These are phyloP conservation scores for Blepharisma undulans DNA, from an alignment of 169 alveolate species.

Conservation along the genomic window DNA sequence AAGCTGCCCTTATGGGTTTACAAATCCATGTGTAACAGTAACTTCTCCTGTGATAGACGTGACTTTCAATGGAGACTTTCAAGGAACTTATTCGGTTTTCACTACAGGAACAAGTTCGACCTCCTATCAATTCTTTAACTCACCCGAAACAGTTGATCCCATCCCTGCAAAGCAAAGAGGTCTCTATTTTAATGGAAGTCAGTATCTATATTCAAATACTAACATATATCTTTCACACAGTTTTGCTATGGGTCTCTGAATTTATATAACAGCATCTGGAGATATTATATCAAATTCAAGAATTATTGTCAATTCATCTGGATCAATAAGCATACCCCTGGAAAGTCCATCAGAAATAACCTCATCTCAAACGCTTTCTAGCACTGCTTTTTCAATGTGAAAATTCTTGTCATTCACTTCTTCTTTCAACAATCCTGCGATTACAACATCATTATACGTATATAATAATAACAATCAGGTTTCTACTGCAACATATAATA, in stretches of 20 bases:
- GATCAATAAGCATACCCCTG: background rate
- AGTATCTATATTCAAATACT: background rate
- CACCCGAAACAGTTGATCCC: constrained; percentile 21
- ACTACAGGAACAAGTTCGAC: background rate
- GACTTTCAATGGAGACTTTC: background rate
- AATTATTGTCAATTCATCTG: background rate
- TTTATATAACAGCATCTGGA: background rate
- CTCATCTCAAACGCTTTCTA: background rate
- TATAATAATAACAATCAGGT: background rate
- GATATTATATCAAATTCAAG: background rate
- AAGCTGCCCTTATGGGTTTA: constrained; percentile 13
- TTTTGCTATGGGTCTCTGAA: background rate
- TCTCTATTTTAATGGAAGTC: background rate
- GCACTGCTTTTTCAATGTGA: background rate
- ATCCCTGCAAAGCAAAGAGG: constrained; percentile 6
- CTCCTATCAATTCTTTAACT: background rate
- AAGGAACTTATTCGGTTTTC: background rate
- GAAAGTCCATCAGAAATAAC: background rate
- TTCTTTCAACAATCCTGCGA: background rate
- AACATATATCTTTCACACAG: background rate
- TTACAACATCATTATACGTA: background rate
- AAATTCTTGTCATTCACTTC: background rate
- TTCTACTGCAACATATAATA: background rate
- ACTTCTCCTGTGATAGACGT: too few species aligned
- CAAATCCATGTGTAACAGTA: too few species aligned